Evolutionary conservation across 495 filamentous ascomycete species (phyloP).

Genomic region (Hypomontagnella submonticulosa): DNA sequence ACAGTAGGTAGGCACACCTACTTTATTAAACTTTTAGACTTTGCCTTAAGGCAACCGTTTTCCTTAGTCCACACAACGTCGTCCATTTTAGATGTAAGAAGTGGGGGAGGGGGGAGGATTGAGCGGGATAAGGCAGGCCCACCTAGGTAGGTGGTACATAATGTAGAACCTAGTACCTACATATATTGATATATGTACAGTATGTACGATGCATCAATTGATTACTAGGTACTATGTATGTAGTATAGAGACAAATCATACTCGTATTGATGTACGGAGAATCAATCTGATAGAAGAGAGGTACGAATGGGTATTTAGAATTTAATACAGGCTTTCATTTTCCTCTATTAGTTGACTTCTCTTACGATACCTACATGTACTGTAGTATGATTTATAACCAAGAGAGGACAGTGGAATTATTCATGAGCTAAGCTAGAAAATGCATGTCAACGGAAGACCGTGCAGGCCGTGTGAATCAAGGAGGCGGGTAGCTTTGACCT

Average conservation of each 20-base stretch:
- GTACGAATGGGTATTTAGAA: too few relatives aligned
- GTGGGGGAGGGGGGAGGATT: slow-evolving; percentile 19
- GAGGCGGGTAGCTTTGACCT: slow-evolving; percentile 12
- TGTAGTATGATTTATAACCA: too few relatives aligned
- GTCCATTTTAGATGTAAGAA: slow-evolving; percentile 16
- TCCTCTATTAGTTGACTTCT: too few relatives aligned
- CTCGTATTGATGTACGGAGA: too few relatives aligned
- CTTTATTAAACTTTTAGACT: slow-evolving; percentile 11
- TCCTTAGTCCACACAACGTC: slow-evolving; percentile 7
- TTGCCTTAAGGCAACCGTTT: slow-evolving; percentile 11
- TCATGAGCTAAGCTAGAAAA: not conserved
- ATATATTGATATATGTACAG: not conserved
- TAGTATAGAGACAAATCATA: too few relatives aligned
- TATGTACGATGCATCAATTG: too few relatives aligned
- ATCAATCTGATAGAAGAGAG: too few relatives aligned
- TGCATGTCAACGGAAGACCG: not conserved
- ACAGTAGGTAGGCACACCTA: not conserved
- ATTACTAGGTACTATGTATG: too few relatives aligned
- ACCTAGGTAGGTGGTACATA: slow-evolving; percentile 4
- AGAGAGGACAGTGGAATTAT: too few relatives aligned
- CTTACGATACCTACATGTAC: too few relatives aligned
- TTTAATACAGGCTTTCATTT: too few relatives aligned
- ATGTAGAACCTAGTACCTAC: too few relatives aligned
- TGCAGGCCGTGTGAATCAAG: not conserved
- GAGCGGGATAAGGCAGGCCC: slow-evolving; percentile 8